Evolutionary conservation across 2,329 filamentous ascomycete species (phyloP).

Genomic region (Ophiocordyceps sinensis): DNA sequence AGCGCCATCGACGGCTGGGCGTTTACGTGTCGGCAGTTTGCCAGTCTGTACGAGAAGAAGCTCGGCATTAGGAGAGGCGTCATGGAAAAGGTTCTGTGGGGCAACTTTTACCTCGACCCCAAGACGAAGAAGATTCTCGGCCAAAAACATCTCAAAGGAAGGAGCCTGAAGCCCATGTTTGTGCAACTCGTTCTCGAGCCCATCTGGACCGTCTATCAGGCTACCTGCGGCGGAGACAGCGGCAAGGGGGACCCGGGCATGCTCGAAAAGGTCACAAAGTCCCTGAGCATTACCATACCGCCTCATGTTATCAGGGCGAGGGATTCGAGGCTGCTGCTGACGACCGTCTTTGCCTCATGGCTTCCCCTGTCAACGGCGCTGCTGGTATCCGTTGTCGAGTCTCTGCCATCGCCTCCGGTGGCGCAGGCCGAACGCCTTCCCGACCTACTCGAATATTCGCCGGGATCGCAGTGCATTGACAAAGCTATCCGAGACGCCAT

Average conservation of each 20-base stretch:
- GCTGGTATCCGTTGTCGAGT: conserved; percentile 86
- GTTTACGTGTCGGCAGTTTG: conserved; percentile 91
- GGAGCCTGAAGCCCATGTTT: conserved; percentile 89
- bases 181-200: conserved; percentile 92
- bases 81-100: conserved; percentile 92
- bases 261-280: conserved; percentile 91
- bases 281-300: conserved; percentile 68
- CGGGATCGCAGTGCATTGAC: conserved; percentile 59
- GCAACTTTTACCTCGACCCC: conserved; percentile 88
- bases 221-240: conserved; percentile 68
- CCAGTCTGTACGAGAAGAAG: conserved; percentile 88
- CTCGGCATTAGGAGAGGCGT: conserved; percentile 79
- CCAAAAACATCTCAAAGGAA: conserved; percentile 82
- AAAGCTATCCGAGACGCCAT: conserved; percentile 63
- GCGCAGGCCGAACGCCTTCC: conserved; percentile 74
- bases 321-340: conserved; percentile 72
- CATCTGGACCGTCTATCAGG: conserved; percentile 90
- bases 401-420: conserved; percentile 66
- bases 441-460: conserved; percentile 63
- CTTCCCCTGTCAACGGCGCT: conserved; percentile 84
- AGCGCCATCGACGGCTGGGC: conserved; percentile 99
- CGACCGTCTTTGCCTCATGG: conserved; percentile 78
- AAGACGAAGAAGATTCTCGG: conserved; percentile 91
- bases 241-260: conserved; percentile 71
- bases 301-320: conserved; percentile 72